A percentile compares a stretch with the other conserved stretches of the same genome.
These are phyloP conservation scores for Neonectria neomacrospora DNA, from an alignment of 2,329 filamentous ascomycete genomes.

Conservation along the genomic window DNA sequence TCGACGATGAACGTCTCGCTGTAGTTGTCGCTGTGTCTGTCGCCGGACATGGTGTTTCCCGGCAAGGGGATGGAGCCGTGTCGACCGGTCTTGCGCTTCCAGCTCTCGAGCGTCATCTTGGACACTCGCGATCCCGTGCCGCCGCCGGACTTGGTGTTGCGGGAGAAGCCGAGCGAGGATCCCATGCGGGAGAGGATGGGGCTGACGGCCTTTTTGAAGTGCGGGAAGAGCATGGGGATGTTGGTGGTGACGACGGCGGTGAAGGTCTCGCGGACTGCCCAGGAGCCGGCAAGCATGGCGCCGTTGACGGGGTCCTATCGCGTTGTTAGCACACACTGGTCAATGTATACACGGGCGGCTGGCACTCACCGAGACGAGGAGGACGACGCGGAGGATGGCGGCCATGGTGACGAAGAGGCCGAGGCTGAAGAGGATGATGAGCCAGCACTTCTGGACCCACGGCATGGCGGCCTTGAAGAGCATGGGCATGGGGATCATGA, in stretches of 20 bases:
- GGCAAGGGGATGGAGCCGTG: conserved; percentile 31
- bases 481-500: conserved; percentile 68
- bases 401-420: conserved; percentile 55
- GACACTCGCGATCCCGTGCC: conserved; percentile 33
- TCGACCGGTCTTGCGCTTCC: conserved; percentile 35
- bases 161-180: conserved; percentile 36
- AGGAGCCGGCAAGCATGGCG: conserved; percentile 54
- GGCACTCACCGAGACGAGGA: conserved; percentile 44
- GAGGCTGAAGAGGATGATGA: conserved; percentile 53
- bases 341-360: too few relatives aligned
- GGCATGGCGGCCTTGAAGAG: conserved; percentile 53
- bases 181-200: conserved; percentile 40
- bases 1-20: conserved; percentile 42
- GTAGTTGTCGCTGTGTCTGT: conserved; percentile 33
- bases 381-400: conserved; percentile 50
- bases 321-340: conserved; percentile 3
- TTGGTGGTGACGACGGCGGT: conserved; percentile 58
- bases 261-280: conserved; percentile 58
- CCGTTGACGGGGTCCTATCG: conserved; percentile 54
- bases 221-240: conserved; percentile 58
- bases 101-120: conserved; percentile 31
- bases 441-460: conserved; percentile 51
- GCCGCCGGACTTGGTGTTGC: conserved; percentile 28
- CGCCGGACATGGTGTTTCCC: conserved; percentile 25
- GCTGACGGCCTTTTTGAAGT: conserved; percentile 52